A percentile compares a stretch with the other conserved stretches of the same genome.
Conservation (phyloP, 306 rosid genomes). For the Sphenostylis stenocarpa region DNA sequence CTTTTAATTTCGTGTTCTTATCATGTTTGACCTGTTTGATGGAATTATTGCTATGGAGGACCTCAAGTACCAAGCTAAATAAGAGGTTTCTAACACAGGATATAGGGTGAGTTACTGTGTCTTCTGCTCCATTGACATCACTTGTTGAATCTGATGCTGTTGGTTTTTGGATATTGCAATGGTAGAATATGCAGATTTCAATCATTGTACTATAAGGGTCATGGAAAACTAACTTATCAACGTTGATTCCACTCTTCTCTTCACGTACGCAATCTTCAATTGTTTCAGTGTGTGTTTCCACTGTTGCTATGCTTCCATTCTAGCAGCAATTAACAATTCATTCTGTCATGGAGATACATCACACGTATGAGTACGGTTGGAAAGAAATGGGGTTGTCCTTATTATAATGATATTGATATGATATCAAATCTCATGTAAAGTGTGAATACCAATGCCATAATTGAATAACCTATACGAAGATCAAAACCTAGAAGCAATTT, state of each 20-base stretch:
- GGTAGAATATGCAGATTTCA: constrained; percentile 53
- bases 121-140: constrained; percentile 26
- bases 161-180: constrained; percentile 42
- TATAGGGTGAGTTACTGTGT: background rate
- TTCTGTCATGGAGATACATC: background rate
- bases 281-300: constrained; percentile 55
- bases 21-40: background rate
- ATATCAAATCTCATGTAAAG: background rate
- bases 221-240: constrained; percentile 80
- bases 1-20: background rate
- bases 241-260: constrained; percentile 48
- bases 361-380: background rate
- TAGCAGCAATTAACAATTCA: background rate
- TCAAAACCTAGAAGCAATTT: background rate
- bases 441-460: constrained; percentile 75
- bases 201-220: constrained; percentile 79
- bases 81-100: background rate
- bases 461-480: constrained; percentile 57
- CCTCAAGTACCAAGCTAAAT: background rate
- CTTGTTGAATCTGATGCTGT: constrained; percentile 20
- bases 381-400: background rate
- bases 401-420: background rate
- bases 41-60: background rate
- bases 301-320: constrained; percentile 62
- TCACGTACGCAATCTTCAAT: constrained; percentile 62